Evolutionary conservation across 2,329 filamentous ascomycete genomes (phyloP).

Genomic region (Balansia obtecta): DNA sequence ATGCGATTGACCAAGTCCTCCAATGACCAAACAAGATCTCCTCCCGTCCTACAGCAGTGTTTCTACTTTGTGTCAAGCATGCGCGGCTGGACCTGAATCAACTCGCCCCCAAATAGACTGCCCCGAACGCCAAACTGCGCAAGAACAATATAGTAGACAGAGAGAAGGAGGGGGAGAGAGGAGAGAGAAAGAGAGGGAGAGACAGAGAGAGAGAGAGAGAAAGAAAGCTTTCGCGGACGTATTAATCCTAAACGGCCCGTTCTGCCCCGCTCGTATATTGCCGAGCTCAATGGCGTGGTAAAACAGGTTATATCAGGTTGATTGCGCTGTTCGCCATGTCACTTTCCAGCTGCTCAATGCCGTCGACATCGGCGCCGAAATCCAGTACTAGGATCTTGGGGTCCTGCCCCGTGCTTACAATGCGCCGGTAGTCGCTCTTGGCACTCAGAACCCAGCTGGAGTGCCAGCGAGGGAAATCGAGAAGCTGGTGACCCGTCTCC

Average conservation of each 20-base stretch:
- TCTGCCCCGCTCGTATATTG: background rate
- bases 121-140: background rate
- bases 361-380: conserved; percentile 55
- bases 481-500: conserved; percentile 61
- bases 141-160: background rate
- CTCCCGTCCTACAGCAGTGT: background rate
- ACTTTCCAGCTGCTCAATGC: conserved; percentile 47
- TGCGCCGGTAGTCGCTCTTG: conserved; percentile 88
- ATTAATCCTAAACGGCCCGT: background rate
- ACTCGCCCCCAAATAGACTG: background rate
- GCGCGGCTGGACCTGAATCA: background rate
- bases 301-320: background rate
- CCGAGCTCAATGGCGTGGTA: background rate
- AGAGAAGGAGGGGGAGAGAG: too few relatives aligned
- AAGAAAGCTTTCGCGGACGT: too few relatives aligned
- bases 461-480: conserved; percentile 90
- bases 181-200: too few relatives aligned
- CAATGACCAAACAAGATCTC: background rate
- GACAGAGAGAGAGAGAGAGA: too few relatives aligned
- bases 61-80: too few relatives aligned
- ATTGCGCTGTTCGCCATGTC: background rate
- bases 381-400: conserved; percentile 88
- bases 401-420: conserved; percentile 91
- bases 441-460: conserved; percentile 93
- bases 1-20: background rate